phyloP scores from a whole-genome alignment of 202 grass and related monocot genomes.

The Setaria italica region DNA sequence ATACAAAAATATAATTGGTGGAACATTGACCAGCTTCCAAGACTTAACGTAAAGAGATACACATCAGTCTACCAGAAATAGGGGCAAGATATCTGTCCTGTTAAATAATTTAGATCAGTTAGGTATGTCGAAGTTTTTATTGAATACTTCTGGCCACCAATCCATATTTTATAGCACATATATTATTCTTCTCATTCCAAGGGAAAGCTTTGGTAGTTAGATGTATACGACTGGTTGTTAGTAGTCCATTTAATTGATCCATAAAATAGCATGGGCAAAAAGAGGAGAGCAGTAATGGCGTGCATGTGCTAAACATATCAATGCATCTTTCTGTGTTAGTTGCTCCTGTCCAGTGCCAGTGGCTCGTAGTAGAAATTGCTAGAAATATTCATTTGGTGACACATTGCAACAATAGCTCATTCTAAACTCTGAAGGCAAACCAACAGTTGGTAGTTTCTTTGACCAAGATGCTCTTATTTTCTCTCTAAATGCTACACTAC shows the following conservation, averaged over 20 bases:
- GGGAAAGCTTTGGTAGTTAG: slow-evolving; percentile 33
- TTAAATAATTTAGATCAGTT: slow-evolving; percentile 42
- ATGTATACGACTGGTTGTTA: slow-evolving; percentile 6
- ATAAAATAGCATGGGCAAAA: slow-evolving; percentile 35
- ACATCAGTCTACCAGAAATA: slow-evolving; percentile 42
- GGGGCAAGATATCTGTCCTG: slow-evolving; percentile 14
- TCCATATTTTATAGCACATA: slow-evolving; percentile 38
- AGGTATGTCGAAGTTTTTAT: slow-evolving; percentile 36
- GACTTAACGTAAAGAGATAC: neutral
- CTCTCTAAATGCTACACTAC: slow-evolving; percentile 24
- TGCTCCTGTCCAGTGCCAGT: neutral
- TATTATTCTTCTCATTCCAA: slow-evolving; percentile 29
- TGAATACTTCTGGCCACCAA: slow-evolving; percentile 39
- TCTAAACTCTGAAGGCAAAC: slow-evolving; percentile 22
- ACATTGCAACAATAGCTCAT: slow-evolving; percentile 1
- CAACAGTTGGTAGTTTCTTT: slow-evolving; percentile 13
- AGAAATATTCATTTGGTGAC: slow-evolving; percentile 9
- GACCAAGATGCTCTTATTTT: neutral
- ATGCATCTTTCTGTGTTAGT: neutral
- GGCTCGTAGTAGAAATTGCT: slow-evolving; percentile 15
- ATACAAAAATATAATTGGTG: slow-evolving; percentile 21
- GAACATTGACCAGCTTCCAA: neutral
- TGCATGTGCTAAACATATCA: slow-evolving; percentile 27
- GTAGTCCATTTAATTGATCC: slow-evolving; percentile 36
- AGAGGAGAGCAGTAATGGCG: neutral